Base-by-base conservation (phyloP, 495 filamentous ascomycete species). In the Aspergillus incahuasiensis region DNA sequence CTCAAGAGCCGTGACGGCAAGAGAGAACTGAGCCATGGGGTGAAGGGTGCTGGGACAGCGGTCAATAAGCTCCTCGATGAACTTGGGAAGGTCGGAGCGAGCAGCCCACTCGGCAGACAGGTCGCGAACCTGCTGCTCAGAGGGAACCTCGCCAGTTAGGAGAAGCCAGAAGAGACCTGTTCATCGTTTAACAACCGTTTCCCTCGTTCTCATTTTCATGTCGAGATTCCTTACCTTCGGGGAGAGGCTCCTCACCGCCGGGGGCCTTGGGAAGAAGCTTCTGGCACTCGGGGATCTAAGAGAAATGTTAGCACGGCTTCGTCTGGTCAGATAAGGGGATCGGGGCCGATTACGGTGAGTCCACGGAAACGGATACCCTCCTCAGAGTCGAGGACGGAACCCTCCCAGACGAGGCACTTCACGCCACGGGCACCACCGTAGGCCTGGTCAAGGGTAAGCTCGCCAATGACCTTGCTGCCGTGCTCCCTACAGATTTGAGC, bases 311-410 rank as follows among this genome's bases (percentile, higher is more conserved):
- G 65, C 49, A 7, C 48, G 24, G 35, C 32, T 5, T 45, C 9
- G 38, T 48, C 40, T 6, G 5, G 19, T 16, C 8, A 43, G 25
- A 11, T 19, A 18, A 16, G 43, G 18, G 51, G n/a, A n/a, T 24
- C 25, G 8, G 25, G 25, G 25, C 25, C n/a, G 73, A 80, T 70
- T 70, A 86, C 83, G 55, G 94, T 98, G 80, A 88, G 90, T 75
- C 95, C 94, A 72, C 95, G 85, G 83, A 98, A 98, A 60, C 95
- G 90, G 76, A 98, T 98, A 77, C 94, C 94, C 81, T 98, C 92
- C 81, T 98, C 92, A 41, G 91, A 83, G 76, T 98, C 94, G 56
- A 98, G 86, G 66, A 98, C 95, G 61, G 94, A 98, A 59, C 94
- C 94, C 79, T 98, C 94, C 94, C 94, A 97, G 53, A 97, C 94